Percentiles rank a stretch among this genome's conserved stretches.
Evolutionary conservation across 176 grass and related monocot genomes (phyloP).

Genomic region (Musa troglodytarum): DNA sequence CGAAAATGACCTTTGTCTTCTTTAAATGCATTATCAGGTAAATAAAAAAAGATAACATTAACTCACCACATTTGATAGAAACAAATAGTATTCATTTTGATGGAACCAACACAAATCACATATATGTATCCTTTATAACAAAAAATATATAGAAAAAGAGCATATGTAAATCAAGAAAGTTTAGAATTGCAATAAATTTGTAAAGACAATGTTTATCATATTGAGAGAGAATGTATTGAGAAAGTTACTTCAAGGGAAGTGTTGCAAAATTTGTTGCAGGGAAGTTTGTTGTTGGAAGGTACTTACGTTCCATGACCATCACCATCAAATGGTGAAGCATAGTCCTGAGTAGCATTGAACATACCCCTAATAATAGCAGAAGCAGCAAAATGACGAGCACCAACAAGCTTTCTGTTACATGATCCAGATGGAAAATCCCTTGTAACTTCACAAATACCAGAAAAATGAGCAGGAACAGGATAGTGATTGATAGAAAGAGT

Average conservation of each 20-base stretch:
- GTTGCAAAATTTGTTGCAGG: too few relatives aligned
- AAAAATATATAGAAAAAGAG: neutral
- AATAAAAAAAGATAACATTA: too few relatives aligned
- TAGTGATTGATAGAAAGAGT: constrained; percentile 16
- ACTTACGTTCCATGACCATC: constrained; percentile 87
- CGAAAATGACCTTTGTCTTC: too few relatives aligned
- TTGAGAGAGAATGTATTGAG: too few relatives aligned
- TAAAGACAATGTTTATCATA: too few relatives aligned
- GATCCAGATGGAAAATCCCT: constrained; percentile 57
- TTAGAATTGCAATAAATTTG: neutral
- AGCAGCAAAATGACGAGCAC: constrained; percentile 64
- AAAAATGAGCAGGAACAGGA: constrained; percentile 40
- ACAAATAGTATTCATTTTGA: too few relatives aligned
- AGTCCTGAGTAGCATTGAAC: constrained; percentile 78
- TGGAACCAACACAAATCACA: too few relatives aligned
- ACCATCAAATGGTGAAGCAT: constrained; percentile 87
- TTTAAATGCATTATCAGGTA: neutral
- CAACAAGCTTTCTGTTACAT: constrained; percentile 78
- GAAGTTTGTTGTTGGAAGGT: neutral
- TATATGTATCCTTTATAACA: too few relatives aligned
- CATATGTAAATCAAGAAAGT: neutral
- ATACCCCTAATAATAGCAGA: constrained; percentile 59
- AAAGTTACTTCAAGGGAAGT: too few relatives aligned
- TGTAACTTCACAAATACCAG: constrained; percentile 56
- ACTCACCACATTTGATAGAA: too few relatives aligned